Evolutionary conservation across 2,329 filamentous ascomycete species (phyloP).

Genomic region (Stemphylium beticola): DNA sequence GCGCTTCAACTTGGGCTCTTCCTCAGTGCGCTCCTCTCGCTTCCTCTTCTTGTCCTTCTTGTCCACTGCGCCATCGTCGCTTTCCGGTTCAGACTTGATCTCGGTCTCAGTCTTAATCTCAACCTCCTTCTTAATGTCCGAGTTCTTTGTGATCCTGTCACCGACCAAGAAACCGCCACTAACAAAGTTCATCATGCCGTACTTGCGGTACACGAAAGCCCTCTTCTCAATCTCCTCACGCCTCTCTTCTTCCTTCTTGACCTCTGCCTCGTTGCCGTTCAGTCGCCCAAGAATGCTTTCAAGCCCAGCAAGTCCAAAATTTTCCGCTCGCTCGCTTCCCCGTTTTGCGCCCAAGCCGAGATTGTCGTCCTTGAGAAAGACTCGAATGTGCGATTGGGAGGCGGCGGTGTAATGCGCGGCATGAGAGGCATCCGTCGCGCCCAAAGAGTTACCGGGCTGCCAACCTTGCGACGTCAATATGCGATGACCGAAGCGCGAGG

Average conservation of each 20-base stretch:
- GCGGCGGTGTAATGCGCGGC: conserved; percentile 78
- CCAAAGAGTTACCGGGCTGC: conserved; percentile 83
- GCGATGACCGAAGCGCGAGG: conserved; percentile 83
- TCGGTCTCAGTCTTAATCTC: conserved; percentile 43
- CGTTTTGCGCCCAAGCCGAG: conserved; percentile 85
- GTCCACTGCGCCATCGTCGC: conserved; percentile 30
- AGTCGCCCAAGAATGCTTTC: conserved; percentile 84
- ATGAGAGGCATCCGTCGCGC: conserved; percentile 76
- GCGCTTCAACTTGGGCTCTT: conserved; percentile 43
- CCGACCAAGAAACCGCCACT: conserved; percentile 76
- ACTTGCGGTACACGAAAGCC: conserved; percentile 75
- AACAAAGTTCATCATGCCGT: conserved; percentile 84
- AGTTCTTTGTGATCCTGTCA: conserved; percentile 60
- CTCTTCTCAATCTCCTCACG: conserved; percentile 74
- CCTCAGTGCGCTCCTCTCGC: conserved; percentile 41
- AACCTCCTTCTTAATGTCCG: conserved; percentile 49
- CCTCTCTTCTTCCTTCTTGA: conserved; percentile 72
- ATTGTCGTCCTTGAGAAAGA: conserved; percentile 87
- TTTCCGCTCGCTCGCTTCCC: conserved; percentile 69
- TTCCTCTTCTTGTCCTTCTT: conserved; percentile 45
- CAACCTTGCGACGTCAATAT: conserved; percentile 90
- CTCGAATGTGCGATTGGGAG: conserved; percentile 83
- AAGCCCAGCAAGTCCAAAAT: conserved; percentile 86
- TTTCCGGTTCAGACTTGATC: conserved; percentile 52
- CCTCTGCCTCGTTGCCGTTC: conserved; percentile 82